Evolutionary conservation across 495 filamentous ascomycete species (phyloP), one percentile per base, ranked within the genome.

Genomic region (Penicillium dipodomyicola): DNA sequence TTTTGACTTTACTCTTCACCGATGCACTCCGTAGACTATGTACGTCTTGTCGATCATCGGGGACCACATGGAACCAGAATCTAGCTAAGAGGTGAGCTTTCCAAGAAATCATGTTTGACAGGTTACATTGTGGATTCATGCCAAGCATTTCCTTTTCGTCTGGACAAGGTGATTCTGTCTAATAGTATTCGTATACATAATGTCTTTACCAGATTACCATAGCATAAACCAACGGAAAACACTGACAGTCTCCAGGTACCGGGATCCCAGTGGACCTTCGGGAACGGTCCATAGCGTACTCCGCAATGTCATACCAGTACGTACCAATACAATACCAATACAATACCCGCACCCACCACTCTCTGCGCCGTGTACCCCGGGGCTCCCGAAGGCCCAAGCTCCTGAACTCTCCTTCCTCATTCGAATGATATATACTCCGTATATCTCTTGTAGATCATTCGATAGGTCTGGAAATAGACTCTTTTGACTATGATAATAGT

Each of bases 271-370:
- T 44, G 58, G 60, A 54, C 53, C 55, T 44, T 58, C 57, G 57
- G 57, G 61, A 66, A 58, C 61, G 57, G 42, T 52, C 44, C 42
- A 57, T 58, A 58, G 53, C 50, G 54, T 51, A 57, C 59, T 62
- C 62, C 62, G 53, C 57, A 47, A 33, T 49, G 8, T 23, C 25
- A 29, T 49, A 49, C 45, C 33, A 33, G 17, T n/a, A 2, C 7
- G 20, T 30, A 30, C 22, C 22, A 0, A 0, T 23, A 23, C 22
- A 7, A 7, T 17, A 4, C 41, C 35, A 39, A 29, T 51, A 51
- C 49, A 14, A 22, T 50, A 33, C n/a, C 23, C 33, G 33, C 49
- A 54, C 40, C 39, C 27, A 41, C 27, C 39, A 54, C 11, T 7
- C 27, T n/a, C 51, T 33, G 25, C 11, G 30, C 30, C 4, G 41